phyloP scores from a whole-genome alignment of 805 yeast species.

The Schwanniomyces polymorphus region DNA sequence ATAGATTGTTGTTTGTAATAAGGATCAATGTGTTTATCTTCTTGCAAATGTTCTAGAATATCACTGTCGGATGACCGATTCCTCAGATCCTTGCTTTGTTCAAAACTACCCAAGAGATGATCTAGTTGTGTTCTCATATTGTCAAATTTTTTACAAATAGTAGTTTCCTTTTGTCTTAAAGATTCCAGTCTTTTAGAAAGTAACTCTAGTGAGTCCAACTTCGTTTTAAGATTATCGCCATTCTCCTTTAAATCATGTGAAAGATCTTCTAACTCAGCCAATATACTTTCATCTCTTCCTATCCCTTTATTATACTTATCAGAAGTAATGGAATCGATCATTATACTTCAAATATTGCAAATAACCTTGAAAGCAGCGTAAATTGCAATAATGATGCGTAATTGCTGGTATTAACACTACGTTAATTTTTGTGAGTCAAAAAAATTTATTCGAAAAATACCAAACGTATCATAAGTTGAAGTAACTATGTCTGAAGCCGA shows the following conservation, averaged over 20 bases:
- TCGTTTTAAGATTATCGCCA: not conserved
- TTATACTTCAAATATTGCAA: not conserved
- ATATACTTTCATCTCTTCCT: not conserved
- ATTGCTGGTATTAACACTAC: conserved; percentile 3
- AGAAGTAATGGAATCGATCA: not conserved
- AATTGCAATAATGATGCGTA: conserved; percentile 2
- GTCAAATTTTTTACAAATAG: not conserved
- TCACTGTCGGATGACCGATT: not conserved
- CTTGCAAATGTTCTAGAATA: not conserved
- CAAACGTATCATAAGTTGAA: not conserved
- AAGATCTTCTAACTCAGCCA: not conserved
- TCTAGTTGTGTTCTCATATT: not conserved
- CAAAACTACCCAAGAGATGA: not conserved
- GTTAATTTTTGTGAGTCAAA: not conserved
- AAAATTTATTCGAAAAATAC: not conserved
- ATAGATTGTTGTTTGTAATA: not conserved
- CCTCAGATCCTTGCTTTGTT: not conserved
- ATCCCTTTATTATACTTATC: not conserved
- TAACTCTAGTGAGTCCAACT: not conserved
- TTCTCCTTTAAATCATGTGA: not conserved
- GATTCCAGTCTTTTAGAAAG: not conserved
- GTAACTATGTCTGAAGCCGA: conserved; percentile 11
- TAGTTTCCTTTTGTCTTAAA: not conserved
- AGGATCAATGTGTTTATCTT: not conserved
- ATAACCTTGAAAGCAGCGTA: not conserved